Base-by-base conservation (phyloP, 176 grass and related monocot genomes). In the Musa beccarii region DNA sequence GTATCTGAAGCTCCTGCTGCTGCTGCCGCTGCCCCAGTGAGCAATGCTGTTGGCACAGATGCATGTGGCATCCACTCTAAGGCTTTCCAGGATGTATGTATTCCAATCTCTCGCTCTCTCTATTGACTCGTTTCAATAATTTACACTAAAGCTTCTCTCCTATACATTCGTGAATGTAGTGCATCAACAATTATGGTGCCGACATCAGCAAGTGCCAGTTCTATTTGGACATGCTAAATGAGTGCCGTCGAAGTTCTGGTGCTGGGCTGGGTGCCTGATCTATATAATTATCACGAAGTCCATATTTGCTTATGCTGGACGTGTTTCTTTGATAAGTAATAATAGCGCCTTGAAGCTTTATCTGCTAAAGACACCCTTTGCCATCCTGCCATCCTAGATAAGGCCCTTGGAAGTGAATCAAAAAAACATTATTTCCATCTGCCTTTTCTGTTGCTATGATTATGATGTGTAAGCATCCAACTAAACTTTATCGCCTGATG, bases 161-260 rank as follows among this genome's bases (percentile, higher is more conserved):
- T 11, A 8, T 10, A 6, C 20, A 49, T 17, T 69, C 17, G 59
- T 66, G 20, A n/a, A 13, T 81, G 68, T 84, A 89, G 87, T 86
- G 86, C 59, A 73, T 74, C 61, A 70, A 77, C 63, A 75, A 78
- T 21, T 68, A 82, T 51, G 79, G 63, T 20, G 89, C 76, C 68
- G 84, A 87, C 76, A 84, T 92, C 81, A 84, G 86, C 76, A 82
- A 21, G 67, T 92, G 90, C 68, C 90, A 92, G 62, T 75, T 78
- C 26, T 86, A 86, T 51, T 25, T 86, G 43, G 73, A 92, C 77
- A 78, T 87, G 82, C 79, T 92, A 64, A 84, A 84, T 15, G 81
- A 92, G 12, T 89, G 90, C 84, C 84, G 81, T 43, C 69, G 72
- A 52, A 15, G 64, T 56, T 79, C 84, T 34, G 69, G 76, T 63